phyloP scores from a whole-genome alignment of 805 yeast genomes.

The Kodamaea neixiangensis region DNA sequence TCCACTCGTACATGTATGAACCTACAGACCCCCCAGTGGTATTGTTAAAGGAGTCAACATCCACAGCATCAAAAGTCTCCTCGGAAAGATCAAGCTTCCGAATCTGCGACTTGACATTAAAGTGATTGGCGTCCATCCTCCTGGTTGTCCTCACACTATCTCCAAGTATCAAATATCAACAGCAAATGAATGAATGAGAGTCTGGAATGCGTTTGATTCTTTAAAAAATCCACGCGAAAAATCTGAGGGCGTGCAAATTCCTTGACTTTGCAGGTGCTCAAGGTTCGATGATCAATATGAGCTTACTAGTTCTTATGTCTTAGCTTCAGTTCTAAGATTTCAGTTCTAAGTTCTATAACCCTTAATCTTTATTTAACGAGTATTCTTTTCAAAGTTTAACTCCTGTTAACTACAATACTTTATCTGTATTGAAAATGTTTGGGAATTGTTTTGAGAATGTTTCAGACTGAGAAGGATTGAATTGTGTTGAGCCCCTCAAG shows the following conservation, averaged over 20 bases:
- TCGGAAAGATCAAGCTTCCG: constrained; percentile 33
- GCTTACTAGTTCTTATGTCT: too few species aligned
- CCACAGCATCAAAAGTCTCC: constrained; percentile 52
- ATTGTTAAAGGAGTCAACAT: constrained; percentile 49
- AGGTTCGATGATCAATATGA: too few species aligned
- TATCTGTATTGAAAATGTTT: background rate
- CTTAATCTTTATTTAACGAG: too few species aligned
- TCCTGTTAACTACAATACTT: too few species aligned
- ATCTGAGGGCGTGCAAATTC: too few species aligned
- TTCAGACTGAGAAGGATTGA: too few species aligned
- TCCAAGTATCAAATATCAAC: background rate
- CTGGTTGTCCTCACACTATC: background rate
- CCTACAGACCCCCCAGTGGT: constrained; percentile 44
- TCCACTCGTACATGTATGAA: constrained; percentile 44
- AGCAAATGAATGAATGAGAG: background rate
- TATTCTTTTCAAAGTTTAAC: too few species aligned
- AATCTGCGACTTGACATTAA: constrained; percentile 28
- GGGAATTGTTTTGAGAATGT: background rate
- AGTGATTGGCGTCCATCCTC: constrained; percentile 12
- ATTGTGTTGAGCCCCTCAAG: background rate
- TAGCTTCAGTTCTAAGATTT: too few species aligned
- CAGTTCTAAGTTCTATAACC: too few species aligned
- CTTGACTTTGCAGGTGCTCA: too few species aligned
- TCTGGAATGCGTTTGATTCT: too few species aligned
- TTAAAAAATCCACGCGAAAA: too few species aligned